Conservation (phyloP, 1,284 basidiomycete genomes). For the Austroboletus olivaceoglutinosus region DNA sequence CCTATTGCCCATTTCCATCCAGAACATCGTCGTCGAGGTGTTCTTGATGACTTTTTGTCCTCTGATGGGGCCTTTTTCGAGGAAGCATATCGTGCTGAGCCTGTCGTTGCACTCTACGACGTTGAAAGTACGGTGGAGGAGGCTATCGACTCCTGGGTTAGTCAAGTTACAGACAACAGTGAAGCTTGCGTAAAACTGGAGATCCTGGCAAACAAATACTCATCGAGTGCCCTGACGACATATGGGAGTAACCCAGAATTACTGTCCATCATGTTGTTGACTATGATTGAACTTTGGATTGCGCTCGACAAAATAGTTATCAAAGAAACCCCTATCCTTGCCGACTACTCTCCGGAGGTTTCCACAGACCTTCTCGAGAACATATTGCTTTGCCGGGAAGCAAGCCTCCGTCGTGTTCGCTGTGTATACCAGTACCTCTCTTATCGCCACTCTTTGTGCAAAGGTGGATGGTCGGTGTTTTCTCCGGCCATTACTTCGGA, state of each 20-base stretch:
- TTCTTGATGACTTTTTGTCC: constrained; percentile 18
- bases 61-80: constrained; percentile 9
- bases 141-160: constrained; percentile 33
- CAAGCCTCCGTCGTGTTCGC: constrained; percentile 28
- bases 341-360: constrained; percentile 47
- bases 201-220: constrained; percentile 30
- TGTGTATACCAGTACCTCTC: constrained; percentile 32
- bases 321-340: constrained; percentile 35
- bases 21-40: not conserved
- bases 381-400: constrained; percentile 38
- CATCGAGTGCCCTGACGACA: constrained; percentile 16
- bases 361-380: constrained; percentile 34
- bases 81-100: constrained; percentile 5
- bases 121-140: constrained; percentile 33
- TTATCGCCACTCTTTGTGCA: constrained; percentile 21
- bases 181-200: constrained; percentile 17
- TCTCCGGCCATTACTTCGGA: constrained; percentile 1
- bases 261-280: constrained; percentile 44
- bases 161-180: not conserved
- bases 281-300: constrained; percentile 44
- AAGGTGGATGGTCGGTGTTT: constrained; percentile 19
- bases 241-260: constrained; percentile 41
- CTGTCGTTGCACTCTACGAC: constrained; percentile 29
- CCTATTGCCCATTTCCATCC: constrained; percentile 11
- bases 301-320: constrained; percentile 41